A percentile compares a stretch with the other conserved stretches of the same genome.
Evolutionary conservation across 805 yeast species (phyloP).

Genomic region (Pichia membranifaciens): DNA sequence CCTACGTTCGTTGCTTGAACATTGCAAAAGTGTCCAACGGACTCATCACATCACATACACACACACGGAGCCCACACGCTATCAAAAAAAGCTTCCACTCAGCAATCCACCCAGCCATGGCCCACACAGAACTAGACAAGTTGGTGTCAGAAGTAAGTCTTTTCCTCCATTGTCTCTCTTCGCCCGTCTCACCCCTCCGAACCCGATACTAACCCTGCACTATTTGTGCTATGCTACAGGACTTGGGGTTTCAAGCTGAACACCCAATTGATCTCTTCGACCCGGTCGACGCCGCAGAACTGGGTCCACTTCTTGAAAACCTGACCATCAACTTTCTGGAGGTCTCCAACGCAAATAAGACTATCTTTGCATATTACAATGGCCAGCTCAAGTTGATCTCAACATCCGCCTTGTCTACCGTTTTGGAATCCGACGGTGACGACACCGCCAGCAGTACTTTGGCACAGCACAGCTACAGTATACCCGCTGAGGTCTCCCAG

Average conservation of each 20-base stretch:
- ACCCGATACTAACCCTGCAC: background rate
- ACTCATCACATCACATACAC: no score
- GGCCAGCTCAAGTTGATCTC: conserved; percentile 18
- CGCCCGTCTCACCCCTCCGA: background rate
- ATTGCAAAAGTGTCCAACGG: no score
- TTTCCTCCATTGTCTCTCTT: no score
- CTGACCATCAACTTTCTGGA: conserved; percentile 17
- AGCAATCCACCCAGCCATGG: no score
- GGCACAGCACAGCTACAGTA: background rate
- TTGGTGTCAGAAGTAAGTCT: conserved; percentile 25
- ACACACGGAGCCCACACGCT: no score
- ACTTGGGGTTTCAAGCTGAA: conserved; percentile 29
- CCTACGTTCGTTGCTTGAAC: no score
- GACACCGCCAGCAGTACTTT: conserved; percentile 6
- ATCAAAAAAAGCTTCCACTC: no score
- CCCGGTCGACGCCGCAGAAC: background rate
- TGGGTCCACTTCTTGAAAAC: conserved; percentile 1
- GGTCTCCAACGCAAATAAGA: conserved; percentile 17
- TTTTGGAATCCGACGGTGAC: conserved; percentile 13
- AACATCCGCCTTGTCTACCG: conserved; percentile 14
- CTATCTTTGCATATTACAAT: conserved; percentile 20
- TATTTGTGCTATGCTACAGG: conserved; percentile 10
- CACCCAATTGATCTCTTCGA: conserved; percentile 23
- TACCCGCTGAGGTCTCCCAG: conserved; percentile 15
- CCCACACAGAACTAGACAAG: conserved; percentile 12